Base-by-base conservation (phyloP, 2,329 filamentous ascomycete genomes). In the Botrytis squamosa region DNA sequence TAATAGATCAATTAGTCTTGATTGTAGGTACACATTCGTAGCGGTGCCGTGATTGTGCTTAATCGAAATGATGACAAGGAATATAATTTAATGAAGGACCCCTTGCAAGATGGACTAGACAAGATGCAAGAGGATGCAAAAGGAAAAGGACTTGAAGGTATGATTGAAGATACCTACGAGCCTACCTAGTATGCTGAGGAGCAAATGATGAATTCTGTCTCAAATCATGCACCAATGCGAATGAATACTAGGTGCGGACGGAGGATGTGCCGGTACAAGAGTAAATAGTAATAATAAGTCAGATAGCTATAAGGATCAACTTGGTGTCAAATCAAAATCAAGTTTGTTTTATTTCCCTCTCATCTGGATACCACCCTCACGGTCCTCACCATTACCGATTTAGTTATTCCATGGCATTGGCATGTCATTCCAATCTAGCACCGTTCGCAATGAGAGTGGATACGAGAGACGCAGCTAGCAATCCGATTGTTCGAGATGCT, bases 41-140 rank as follows among this genome's bases (percentile, higher is more conserved):
- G 63, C 63, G 42, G 63, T 49, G 42, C 29, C 29, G 44, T 52
- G 38, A 46, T 18, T 38, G 44, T 38, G 29, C 64, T 52, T n/a
- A 66, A 66, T 66, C 44, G 64, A 67, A 71, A 71, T 64, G 70
- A 71, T 64, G 70, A 52, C 70, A 52, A 67, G 65, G 65, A 55
- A 57, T 40, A 36, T 46, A 12, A 59, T 68, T 33, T 55, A 55
- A 72, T 57, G 62, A 72, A 49, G 62, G 40, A 44, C n/a, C 38
- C 65, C 63, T 33, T 64, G 60, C 60, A 42, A 64, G n/a, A 40
- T n/a, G 14, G 57, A 12, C 33, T n/a, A n/a, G 20, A 12, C 46
- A 49, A 25, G 46, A 49, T 49, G 22, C 46, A 25, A 25, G n/a
- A 40, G 60, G 60, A 63, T 14, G 22, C 8, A 46, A 36, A 36